Evolutionary conservation across 192 early-diverging fungal species (phyloP).

Genomic region (Backusella tuberculispora): DNA sequence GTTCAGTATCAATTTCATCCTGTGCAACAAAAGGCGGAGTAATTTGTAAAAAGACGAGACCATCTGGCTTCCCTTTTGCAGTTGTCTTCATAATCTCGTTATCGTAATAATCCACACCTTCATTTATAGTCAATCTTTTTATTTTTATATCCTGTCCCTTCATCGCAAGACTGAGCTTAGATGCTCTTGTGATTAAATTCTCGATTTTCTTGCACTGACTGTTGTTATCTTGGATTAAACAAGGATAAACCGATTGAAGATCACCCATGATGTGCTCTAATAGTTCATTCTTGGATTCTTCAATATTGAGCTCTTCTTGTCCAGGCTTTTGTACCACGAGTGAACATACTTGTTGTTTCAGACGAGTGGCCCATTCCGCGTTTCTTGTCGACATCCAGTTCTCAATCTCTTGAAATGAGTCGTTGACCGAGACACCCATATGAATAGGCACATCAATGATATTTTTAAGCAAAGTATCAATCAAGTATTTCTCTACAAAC

Average conservation of each 20-base stretch:
- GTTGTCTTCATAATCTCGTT: conserved; percentile 6
- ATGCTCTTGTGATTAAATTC: conserved; percentile 43
- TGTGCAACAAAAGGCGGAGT: conserved; percentile 22
- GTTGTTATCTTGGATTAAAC: conserved; percentile 19
- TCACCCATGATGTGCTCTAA: conserved; percentile 35
- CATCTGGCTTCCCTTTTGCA: conserved; percentile 23
- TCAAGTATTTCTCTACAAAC: conserved; percentile 50
- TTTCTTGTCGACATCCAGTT: conserved; percentile 45
- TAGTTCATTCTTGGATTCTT: conserved; percentile 28
- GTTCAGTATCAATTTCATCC: conserved; percentile 31
- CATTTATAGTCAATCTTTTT: background rate
- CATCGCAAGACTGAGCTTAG: conserved; percentile 49
- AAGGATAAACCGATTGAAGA: conserved; percentile 35
- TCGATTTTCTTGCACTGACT: conserved; percentile 31
- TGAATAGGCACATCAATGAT: conserved; percentile 48
- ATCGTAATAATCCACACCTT: conserved; percentile 10
- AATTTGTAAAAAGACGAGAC: conserved; percentile 20
- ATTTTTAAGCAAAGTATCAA: conserved; percentile 42
- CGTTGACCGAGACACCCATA: conserved; percentile 39
- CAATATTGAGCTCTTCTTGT: conserved; percentile 26
- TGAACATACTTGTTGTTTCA: conserved; percentile 48
- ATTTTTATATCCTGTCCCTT: conserved; percentile 39
- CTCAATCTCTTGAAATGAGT: conserved; percentile 34
- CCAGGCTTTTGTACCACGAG: conserved; percentile 40
- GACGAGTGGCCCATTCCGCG: conserved; percentile 39